Evolutionary conservation across 208 protist species (phyloP).

Genomic region (Angomonas desouzai): DNA sequence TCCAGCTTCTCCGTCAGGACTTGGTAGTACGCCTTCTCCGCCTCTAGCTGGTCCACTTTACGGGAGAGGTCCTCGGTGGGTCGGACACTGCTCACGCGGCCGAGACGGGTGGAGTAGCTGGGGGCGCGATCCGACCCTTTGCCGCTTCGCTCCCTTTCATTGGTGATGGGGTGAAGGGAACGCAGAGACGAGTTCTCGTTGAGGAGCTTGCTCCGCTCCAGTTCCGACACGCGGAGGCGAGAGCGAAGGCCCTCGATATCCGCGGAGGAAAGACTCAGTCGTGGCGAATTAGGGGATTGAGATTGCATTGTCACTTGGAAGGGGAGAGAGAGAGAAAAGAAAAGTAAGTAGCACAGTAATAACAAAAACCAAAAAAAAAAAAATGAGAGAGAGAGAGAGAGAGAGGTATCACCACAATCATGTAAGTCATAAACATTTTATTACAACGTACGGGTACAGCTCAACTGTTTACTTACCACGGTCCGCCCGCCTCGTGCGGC

Average conservation of each 20-base stretch:
- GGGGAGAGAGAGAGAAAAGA: conserved; percentile 4
- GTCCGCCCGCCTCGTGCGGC: conserved; percentile 51
- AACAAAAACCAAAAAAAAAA: conserved; percentile 5
- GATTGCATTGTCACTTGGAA: neutral
- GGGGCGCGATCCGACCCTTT: neutral
- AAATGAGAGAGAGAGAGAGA: conserved; percentile 6
- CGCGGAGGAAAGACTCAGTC: neutral
- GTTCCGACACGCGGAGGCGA: neutral
- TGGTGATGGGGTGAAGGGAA: neutral
- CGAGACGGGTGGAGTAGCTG: neutral
- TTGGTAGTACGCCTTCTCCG: conserved; percentile 34
- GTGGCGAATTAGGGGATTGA: neutral
- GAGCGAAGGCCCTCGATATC: neutral
- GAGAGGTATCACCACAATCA: neutral
- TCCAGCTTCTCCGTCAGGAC: conserved; percentile 18
- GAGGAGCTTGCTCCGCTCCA: neutral
- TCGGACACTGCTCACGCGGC: neutral
- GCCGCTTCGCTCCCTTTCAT: conserved; percentile 1
- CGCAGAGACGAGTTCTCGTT: conserved; percentile 6
- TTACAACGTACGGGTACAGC: too few species aligned
- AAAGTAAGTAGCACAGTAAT: neutral
- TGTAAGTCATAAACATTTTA: neutral
- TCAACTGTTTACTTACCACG: conserved; percentile 27
- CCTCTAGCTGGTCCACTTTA: conserved; percentile 21
- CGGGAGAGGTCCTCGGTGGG: neutral